Percentiles rank a stretch among this genome's conserved stretches.
phyloP scores from a whole-genome alignment of 495 filamentous ascomycete genomes.

The Penicillium cataractarum region DNA sequence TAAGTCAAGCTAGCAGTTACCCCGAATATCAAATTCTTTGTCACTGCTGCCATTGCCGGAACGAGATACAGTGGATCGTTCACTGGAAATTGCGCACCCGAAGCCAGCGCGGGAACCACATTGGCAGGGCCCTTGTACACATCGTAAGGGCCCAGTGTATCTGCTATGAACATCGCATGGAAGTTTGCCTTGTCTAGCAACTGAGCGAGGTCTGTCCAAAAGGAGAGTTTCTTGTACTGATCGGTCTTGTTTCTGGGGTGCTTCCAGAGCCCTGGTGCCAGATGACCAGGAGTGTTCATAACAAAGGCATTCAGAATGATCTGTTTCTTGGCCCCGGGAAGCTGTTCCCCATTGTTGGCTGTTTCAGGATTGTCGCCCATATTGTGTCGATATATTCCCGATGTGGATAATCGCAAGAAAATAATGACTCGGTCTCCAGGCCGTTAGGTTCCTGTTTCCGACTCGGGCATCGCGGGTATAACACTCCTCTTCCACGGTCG shows the following conservation, averaged over 20 bases:
- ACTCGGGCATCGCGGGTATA: neutral
- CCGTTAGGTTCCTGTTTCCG: neutral
- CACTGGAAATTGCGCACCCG: conserved; percentile 38
- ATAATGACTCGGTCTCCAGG: neutral
- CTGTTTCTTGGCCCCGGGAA: conserved; percentile 43
- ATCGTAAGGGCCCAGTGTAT: conserved; percentile 41
- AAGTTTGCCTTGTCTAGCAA: conserved; percentile 61
- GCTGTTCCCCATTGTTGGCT: neutral
- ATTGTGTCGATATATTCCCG: neutral
- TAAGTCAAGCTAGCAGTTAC: conserved; percentile 57
- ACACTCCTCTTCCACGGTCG: neutral
- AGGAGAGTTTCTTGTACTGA: conserved; percentile 54
- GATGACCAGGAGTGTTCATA: conserved; percentile 57
- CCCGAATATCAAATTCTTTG: conserved; percentile 57
- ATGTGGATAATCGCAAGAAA: neutral
- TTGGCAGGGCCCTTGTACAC: conserved; percentile 39
- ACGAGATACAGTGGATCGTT: conserved; percentile 53
- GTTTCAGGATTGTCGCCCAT: conserved; percentile 10
- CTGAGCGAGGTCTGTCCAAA: conserved; percentile 61
- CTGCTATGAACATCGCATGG: conserved; percentile 66
- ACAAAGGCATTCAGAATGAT: conserved; percentile 64
- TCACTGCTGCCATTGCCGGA: conserved; percentile 59
- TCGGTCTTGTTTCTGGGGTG: conserved; percentile 57
- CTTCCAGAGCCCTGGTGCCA: conserved; percentile 59
- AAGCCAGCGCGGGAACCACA: conserved; percentile 31